Base-by-base conservation (phyloP, 2,329 filamentous ascomycete genomes). In the Fusarium sp. region DNA sequence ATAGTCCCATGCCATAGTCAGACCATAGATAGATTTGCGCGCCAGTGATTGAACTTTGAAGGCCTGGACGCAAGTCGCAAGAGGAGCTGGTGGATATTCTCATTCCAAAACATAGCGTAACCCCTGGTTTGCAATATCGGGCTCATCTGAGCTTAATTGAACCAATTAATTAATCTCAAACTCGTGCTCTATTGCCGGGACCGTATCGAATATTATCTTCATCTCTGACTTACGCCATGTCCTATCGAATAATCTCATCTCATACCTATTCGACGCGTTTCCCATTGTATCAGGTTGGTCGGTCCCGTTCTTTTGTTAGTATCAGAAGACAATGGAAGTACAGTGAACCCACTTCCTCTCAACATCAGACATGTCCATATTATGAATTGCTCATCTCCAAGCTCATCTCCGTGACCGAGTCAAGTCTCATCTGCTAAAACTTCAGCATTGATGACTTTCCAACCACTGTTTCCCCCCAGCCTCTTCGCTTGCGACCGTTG, bases 401-500 rank as follows among this genome's bases (percentile, higher is more conserved):
- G 42, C 26, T 60, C 57, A 65, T 53, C 10, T 54, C 44, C 9
- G 22, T 42, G 41, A 7, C 16, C 38, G 38, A 47, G 31, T 56
- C 65, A 60, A 36, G 48, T 68, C 28, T 51, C 22, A n/a, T 22
- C 57, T 26, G 35, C 53, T 57, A 79, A 59, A 83, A 67, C 20
- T 80, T 74, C 15, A 82, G 83, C 57, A 85, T 86, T 85, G 65
- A 85, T 81, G 51, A 85, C 84, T 35, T 88, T 87, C 72, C 87
- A 86, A 68, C 91, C 85, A 91, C 89, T 68, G 85, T 86, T 54
- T 88, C 91, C 68, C 89, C 87, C 89, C 90, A 91, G 6, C 89
- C 89, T 30, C 90, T 89, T 79, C 91, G 90, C 91, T 73, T 91
- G 89, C 13, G 88, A 88, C 22, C 87, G 88, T 81, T 91, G 88